A percentile compares a stretch with the other conserved stretches of the same genome.
These are phyloP conservation scores for Xylariaceae sp. DNA, from an alignment of 2,329 filamentous ascomycete species.

Conservation along the genomic window DNA sequence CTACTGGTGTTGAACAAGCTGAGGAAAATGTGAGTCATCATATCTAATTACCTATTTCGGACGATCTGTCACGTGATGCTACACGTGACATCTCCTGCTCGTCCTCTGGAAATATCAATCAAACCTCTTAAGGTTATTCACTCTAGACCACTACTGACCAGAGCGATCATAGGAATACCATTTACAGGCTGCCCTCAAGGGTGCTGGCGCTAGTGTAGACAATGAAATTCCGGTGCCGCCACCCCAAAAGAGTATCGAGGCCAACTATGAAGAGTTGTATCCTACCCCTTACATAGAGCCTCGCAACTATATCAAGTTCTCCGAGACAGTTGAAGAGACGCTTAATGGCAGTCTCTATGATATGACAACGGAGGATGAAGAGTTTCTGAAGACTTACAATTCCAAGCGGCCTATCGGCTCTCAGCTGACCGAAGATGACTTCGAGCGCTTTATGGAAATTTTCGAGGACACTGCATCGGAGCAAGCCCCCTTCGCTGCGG, in stretches of 20 bases:
- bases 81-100: slow-evolving; percentile 40
- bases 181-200: slow-evolving; percentile 74
- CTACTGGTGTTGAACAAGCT: slow-evolving; percentile 93
- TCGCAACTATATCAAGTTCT: slow-evolving; percentile 93
- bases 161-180: slow-evolving; percentile 72
- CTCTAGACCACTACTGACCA: slow-evolving; percentile 7
- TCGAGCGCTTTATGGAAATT: slow-evolving; percentile 90
- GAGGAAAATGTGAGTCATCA: slow-evolving; percentile 89
- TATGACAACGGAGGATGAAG: slow-evolving; percentile 87
- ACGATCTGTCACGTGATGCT: slow-evolving; percentile 43
- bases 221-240: slow-evolving; percentile 64
- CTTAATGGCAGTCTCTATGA: slow-evolving; percentile 80
- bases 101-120: no score
- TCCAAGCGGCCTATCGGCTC: slow-evolving; percentile 60
- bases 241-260: slow-evolving; percentile 52
- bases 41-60: slow-evolving; percentile 25
- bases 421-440: slow-evolving; percentile 81
- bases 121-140: no score
- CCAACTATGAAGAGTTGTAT: slow-evolving; percentile 89
- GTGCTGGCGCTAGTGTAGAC: slow-evolving; percentile 50
- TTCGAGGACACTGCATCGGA: slow-evolving; percentile 83
- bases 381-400: slow-evolving; percentile 81
- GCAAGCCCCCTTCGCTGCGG: slow-evolving; percentile 82
- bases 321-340: slow-evolving; percentile 95
- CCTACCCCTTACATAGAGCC: slow-evolving; percentile 75